Conservation (phyloP, 2,329 filamentous ascomycete species). For the Aspergillus fischeri region DNA sequence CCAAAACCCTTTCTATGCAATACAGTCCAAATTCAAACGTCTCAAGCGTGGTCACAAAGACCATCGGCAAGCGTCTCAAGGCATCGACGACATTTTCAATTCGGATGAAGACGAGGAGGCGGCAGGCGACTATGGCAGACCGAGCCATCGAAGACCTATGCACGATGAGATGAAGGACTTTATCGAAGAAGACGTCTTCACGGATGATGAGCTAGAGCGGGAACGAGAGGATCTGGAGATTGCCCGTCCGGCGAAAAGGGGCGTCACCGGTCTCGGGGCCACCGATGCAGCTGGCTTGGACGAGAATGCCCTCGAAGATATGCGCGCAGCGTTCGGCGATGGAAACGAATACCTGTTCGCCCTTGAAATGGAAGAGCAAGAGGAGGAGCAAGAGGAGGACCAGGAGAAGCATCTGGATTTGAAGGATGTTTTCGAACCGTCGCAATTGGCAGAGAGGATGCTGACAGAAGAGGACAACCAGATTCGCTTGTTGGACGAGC, state of each 20-base stretch:
- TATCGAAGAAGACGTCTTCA: constrained; percentile 92
- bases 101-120: constrained; percentile 81
- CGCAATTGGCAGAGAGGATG: constrained; percentile 87
- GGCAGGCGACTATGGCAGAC: constrained; percentile 43
- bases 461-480: constrained; percentile 92
- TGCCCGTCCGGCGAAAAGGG: constrained; percentile 69
- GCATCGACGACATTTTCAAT: constrained; percentile 88
- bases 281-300: constrained; percentile 82
- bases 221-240: constrained; percentile 85
- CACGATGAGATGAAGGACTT: constrained; percentile 89
- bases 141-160: constrained; percentile 52
- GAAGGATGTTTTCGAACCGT: constrained; percentile 97
- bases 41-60: constrained; percentile 86
- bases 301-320: constrained; percentile 89
- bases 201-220: constrained; percentile 72
- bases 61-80: constrained; percentile 57
- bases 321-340: constrained; percentile 93
- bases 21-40: constrained; percentile 86
- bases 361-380: constrained; percentile 79
- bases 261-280: constrained; percentile 62
- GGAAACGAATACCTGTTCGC: constrained; percentile 96
- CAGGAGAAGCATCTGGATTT: constrained; percentile 84
- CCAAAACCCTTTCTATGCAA: constrained; percentile 4
- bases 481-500: constrained; percentile 83
- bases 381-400: constrained; percentile 69